phyloP scores from a whole-genome alignment of 495 filamentous ascomycete species.

The Copromyces sp. region DNA sequence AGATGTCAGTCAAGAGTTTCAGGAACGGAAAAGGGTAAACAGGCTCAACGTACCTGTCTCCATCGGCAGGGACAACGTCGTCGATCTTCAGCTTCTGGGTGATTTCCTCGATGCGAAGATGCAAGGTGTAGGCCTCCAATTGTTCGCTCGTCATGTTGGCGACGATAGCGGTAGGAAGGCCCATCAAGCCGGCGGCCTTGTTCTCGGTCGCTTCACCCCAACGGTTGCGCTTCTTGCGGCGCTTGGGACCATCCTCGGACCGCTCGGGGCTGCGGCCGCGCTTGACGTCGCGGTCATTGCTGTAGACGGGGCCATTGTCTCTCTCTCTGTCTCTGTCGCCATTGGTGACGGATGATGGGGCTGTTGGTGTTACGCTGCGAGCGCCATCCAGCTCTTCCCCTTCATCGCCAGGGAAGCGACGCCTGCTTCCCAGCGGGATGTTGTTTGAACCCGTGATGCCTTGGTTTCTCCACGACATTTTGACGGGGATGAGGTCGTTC shows the following conservation, averaged over 20 bases:
- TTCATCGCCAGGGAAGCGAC: slow-evolving; percentile 70
- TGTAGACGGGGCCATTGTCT: slow-evolving; percentile 24
- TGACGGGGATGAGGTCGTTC: slow-evolving; percentile 11
- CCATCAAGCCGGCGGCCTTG: slow-evolving; percentile 96
- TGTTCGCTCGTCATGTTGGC: slow-evolving; percentile 97
- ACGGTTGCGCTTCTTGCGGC: slow-evolving; percentile 94
- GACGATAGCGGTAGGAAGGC: slow-evolving; percentile 88
- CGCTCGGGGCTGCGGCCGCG: slow-evolving; percentile 44
- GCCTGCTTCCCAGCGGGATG: slow-evolving; percentile 80
- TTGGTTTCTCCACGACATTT: slow-evolving; percentile 86
- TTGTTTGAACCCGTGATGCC: slow-evolving; percentile 98
- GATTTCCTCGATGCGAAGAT: slow-evolving; percentile 95
- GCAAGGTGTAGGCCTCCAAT: slow-evolving; percentile 89
- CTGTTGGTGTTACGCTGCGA: slow-evolving; percentile 4
- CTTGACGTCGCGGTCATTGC: slow-evolving; percentile 70
- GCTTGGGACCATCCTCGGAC: slow-evolving; percentile 57
- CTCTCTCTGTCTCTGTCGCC: slow-evolving; percentile 11
- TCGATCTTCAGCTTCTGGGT: slow-evolving; percentile 98
- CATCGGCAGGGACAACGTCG: slow-evolving; percentile 91
- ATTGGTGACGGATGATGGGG: slow-evolving; percentile 8
- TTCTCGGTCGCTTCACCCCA: slow-evolving; percentile 96
- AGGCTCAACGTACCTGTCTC: slow-evolving; percentile 62
- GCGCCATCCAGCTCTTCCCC: slow-evolving; percentile 30
- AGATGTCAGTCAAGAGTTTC: slow-evolving; percentile 7
- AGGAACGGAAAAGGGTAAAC: background rate